A percentile compares a stretch with the other conserved stretches of the same genome.
Evolutionary conservation across 352 stramenopile genomes (phyloP).

Genomic region (Phytopythium boreale): DNA sequence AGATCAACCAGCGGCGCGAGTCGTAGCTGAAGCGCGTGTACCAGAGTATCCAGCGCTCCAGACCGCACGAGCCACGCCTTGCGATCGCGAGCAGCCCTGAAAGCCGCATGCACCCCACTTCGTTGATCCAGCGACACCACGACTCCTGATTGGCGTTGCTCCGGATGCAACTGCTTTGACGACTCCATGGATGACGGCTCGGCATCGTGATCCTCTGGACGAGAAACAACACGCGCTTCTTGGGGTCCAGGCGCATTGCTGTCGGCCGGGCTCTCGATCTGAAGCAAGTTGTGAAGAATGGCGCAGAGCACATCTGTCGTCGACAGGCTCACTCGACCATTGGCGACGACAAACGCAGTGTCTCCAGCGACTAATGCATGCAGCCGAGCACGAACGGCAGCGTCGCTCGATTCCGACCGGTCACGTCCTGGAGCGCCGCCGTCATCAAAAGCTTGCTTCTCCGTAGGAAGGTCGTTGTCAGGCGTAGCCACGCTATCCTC

Average conservation of each 20-base stretch:
- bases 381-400: background rate
- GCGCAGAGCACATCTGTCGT: constrained; percentile 27
- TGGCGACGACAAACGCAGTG: constrained; percentile 30
- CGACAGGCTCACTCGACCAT: constrained; percentile 20
- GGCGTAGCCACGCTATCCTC: background rate
- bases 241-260: too few species aligned
- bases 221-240: background rate
- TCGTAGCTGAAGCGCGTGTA: background rate
- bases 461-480: background rate
- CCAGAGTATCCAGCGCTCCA: background rate
- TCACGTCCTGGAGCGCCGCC: background rate
- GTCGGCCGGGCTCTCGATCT: constrained; percentile 19
- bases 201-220: background rate
- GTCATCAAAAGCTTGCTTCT: background rate
- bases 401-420: background rate
- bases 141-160: background rate
- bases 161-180: background rate
- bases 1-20: background rate
- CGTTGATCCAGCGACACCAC: background rate
- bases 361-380: background rate
- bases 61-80: background rate
- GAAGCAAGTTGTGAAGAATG: constrained; percentile 42
- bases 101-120: background rate
- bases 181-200: background rate
- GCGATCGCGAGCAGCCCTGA: background rate